Evolutionary conservation across 2,329 filamentous ascomycete species (phyloP).

Genomic region (Plectosphaerella cucumerina): DNA sequence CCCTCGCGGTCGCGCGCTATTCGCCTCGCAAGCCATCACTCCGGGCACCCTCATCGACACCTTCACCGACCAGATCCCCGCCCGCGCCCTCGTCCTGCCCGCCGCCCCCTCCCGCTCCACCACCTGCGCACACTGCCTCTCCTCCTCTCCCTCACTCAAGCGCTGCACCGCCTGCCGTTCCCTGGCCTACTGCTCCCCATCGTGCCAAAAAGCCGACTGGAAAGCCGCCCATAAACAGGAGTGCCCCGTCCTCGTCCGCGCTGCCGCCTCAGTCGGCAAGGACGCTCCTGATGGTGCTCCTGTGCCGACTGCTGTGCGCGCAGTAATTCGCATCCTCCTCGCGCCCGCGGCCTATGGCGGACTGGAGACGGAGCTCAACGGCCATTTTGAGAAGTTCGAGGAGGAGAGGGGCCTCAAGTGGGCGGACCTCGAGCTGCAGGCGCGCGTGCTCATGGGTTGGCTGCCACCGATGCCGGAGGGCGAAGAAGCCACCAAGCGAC

Average conservation of each 20-base stretch:
- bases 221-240: constrained; percentile 46
- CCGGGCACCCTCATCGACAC: constrained; percentile 42
- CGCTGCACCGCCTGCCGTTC: constrained; percentile 49
- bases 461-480: constrained; percentile 34
- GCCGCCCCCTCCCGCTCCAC: constrained; percentile 37
- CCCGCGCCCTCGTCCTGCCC: constrained; percentile 37
- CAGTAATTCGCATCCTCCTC: constrained; percentile 47
- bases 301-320: constrained; percentile 52
- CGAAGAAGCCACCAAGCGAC: constrained; percentile 27
- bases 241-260: constrained; percentile 34
- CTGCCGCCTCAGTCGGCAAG: constrained; percentile 8
- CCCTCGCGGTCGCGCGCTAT: constrained; percentile 41
- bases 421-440: constrained; percentile 45
- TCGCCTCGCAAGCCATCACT: constrained; percentile 34
- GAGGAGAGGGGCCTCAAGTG: constrained; percentile 27
- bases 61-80: constrained; percentile 42
- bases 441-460: constrained; percentile 26
- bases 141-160: constrained; percentile 18
- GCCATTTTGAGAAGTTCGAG: constrained; percentile 38
- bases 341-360: constrained; percentile 25
- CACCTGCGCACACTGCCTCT: constrained; percentile 47
- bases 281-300: constrained; percentile 16
- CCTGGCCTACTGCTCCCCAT: constrained; percentile 48
- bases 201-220: constrained; percentile 55
- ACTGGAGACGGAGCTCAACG: constrained; percentile 35